Evolutionary conservation across 371 early-diverging fungal species (phyloP).

Genomic region (Dinochytrium kinnereticum): DNA sequence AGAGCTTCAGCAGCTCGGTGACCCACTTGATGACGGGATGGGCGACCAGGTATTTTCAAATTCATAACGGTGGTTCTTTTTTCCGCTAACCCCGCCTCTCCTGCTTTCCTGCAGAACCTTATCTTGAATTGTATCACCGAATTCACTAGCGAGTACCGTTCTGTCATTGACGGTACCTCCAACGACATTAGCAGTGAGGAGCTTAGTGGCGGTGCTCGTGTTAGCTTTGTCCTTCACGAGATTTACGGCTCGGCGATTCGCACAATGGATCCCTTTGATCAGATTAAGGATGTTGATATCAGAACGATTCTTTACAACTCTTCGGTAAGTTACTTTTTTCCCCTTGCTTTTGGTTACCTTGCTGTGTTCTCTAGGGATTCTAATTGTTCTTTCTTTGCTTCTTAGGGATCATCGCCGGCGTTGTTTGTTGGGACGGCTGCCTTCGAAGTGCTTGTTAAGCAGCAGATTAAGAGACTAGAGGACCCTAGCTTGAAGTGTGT

Average conservation of each 20-base stretch:
- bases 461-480: slow-evolving; percentile 95
- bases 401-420: slow-evolving; percentile 91
- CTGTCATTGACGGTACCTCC: slow-evolving; percentile 92
- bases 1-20: slow-evolving; percentile 89
- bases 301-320: slow-evolving; percentile 98
- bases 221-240: slow-evolving; percentile 98
- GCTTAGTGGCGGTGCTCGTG: slow-evolving; percentile 97
- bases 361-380: not conserved
- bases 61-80: too few relatives aligned
- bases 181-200: slow-evolving; percentile 92
- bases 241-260: slow-evolving; percentile 92
- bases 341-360: not conserved
- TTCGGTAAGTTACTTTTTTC: slow-evolving; percentile 63
- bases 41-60: slow-evolving; percentile 47
- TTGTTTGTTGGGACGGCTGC: slow-evolving; percentile 97
- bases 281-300: slow-evolving; percentile 97
- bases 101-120: too few relatives aligned
- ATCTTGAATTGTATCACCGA: slow-evolving; percentile 96
- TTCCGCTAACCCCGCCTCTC: too few relatives aligned
- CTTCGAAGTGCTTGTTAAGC: slow-evolving; percentile 96
- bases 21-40: slow-evolving; percentile 78
- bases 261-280: slow-evolving; percentile 93
- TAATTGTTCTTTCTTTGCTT: not conserved
- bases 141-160: slow-evolving; percentile 93
- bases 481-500: slow-evolving; percentile 96